A percentile compares a stretch with the other conserved stretches of the same genome.
These are phyloP conservation scores for Fragaria vesca DNA, from an alignment of 306 rosid genomes.

Conservation along the genomic window DNA sequence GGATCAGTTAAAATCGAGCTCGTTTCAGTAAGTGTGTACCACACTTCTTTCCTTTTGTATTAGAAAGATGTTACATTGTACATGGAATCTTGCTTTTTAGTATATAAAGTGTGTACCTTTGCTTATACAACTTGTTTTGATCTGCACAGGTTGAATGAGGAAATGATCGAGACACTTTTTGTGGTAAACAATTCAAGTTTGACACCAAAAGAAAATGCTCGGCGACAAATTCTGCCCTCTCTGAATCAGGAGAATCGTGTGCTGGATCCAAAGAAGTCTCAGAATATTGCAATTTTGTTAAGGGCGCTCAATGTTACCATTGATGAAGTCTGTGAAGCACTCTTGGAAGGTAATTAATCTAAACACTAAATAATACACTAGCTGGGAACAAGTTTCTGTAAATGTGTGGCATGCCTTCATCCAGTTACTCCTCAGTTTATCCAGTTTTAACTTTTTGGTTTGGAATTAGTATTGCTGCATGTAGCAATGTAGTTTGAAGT, in stretches of 20 bases:
- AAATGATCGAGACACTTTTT: conserved; percentile 88
- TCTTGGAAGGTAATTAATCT: conserved; percentile 63
- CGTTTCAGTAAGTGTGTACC: conserved; percentile 67
- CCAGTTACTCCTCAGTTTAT: neutral
- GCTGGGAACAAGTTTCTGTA: neutral
- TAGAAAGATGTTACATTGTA: neutral
- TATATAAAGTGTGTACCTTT: neutral
- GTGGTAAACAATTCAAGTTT: conserved; percentile 54
- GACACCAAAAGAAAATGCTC: conserved; percentile 48
- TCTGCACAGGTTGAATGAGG: conserved; percentile 88
- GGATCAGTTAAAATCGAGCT: conserved; percentile 85
- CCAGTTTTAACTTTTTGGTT: neutral
- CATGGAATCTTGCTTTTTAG: neutral
- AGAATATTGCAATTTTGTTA: conserved; percentile 82
- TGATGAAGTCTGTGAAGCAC: conserved; percentile 92
- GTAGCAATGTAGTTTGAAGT: neutral
- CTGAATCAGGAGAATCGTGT: conserved; percentile 61
- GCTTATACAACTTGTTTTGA: neutral
- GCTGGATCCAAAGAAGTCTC: conserved; percentile 93
- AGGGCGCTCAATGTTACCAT: conserved; percentile 86
- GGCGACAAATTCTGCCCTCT: conserved; percentile 39
- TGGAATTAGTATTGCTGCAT: neutral
- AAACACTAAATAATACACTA: neutral
- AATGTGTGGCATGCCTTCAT: neutral
- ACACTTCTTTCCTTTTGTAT: neutral